Evolutionary conservation across 2,329 filamentous ascomycete species (phyloP), one percentile per base, ranked within the genome.

Genomic region (Daldinia sp.): DNA sequence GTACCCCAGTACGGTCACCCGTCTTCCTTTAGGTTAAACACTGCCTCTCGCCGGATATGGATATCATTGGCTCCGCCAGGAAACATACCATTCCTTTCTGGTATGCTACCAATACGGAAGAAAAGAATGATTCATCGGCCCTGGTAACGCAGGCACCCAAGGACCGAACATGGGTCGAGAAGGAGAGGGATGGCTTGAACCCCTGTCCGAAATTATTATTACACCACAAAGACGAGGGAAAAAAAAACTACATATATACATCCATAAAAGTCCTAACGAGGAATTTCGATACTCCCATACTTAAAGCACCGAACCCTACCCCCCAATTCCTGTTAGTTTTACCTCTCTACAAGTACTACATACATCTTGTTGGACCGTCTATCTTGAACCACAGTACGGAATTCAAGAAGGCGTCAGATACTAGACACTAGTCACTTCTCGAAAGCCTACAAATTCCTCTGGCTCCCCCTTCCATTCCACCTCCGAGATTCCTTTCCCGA

Each of bases 61-160:
- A 62, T 39, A 37, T 50, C 61, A 71, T 72, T 73, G 71, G 70
- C 56, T 50, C 61, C 71, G 60, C 66, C 67, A 63, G 72, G 63
- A 74, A 70, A 69, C 73, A 67, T 58, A 68, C 75, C 71, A 74
- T 75, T 74, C 75, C 74, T 62, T 68, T 75, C 73, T 72, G 54
- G 74, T 69, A 53, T 67, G 63, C 50, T 69, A 65, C 69, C 57
- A 65, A 65, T 63, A 65, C 56, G 72, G 66, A 57, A 59, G 64
- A 35, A 10, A 35, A 35, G 10, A 69, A 69, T 76, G 73, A 75
- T 72, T 74, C 68, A 75, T 74, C 72, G 74, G 70, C 63, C 63
- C 68, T 70, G 67, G 68, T 67, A 54, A 68, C 65, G 70, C 61
- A 71, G 67, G 66, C 66, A 71, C 64, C 67, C 58, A 72, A 62